Evolutionary conservation across 768 basidiomycete species (phyloP).

Genomic region (Boletus barrowsii): DNA sequence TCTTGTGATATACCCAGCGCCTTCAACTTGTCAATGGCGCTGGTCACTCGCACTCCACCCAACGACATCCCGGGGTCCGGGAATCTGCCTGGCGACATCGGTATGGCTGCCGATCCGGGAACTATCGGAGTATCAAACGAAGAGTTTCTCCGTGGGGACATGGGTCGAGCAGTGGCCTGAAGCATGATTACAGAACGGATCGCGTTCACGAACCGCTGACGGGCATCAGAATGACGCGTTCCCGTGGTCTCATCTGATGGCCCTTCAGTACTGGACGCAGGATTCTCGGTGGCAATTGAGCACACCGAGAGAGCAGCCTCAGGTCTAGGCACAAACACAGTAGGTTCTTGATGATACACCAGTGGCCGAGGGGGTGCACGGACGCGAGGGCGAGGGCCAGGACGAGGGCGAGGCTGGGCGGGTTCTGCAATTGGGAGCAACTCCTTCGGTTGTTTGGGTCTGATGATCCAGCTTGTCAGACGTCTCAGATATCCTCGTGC

Average conservation of each 20-base stretch:
- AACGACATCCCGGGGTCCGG: constrained; percentile 35
- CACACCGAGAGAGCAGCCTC: constrained; percentile 25
- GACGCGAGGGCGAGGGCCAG: constrained; percentile 7
- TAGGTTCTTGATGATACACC: constrained; percentile 23
- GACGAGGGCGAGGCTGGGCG: constrained; percentile 14
- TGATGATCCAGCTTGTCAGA: constrained; percentile 25
- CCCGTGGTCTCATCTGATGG: constrained; percentile 26
- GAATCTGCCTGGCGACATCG: constrained; percentile 31
- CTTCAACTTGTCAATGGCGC: constrained; percentile 42
- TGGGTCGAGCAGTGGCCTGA: constrained; percentile 32
- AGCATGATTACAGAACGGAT: constrained; percentile 49
- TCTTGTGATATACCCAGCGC: constrained; percentile 40
- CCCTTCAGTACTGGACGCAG: constrained; percentile 25
- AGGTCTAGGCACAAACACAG: constrained; percentile 14
- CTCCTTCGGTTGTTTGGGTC: constrained; percentile 19
- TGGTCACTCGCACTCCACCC: constrained; percentile 39
- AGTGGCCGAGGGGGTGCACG: constrained; percentile 11
- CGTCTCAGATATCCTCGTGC: constrained; percentile 23
- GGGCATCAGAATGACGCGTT: constrained; percentile 28
- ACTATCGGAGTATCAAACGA: constrained; percentile 28
- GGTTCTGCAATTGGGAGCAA: constrained; percentile 23
- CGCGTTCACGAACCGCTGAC: constrained; percentile 39
- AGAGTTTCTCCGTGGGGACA: constrained; percentile 31
- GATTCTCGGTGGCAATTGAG: constrained; percentile 28
- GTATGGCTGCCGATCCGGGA: constrained; percentile 16